Percentiles rank a stretch among this genome's conserved stretches.
phyloP scores from a whole-genome alignment of 306 rosid species.

The Cucurbita ficifolia region DNA sequence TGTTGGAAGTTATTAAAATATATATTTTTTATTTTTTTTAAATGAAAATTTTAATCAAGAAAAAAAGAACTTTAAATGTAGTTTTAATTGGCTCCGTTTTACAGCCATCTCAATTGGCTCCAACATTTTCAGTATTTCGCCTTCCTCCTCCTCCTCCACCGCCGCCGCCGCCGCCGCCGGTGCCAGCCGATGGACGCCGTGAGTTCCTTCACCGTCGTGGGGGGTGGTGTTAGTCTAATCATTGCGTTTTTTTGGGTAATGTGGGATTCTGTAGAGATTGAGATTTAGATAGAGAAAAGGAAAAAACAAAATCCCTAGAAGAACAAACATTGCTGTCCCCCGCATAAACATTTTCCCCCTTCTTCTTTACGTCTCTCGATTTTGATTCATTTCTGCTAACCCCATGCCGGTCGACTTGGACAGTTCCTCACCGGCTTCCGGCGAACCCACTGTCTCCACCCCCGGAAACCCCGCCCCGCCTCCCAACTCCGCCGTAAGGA shows the following conservation, averaged over 20 bases:
- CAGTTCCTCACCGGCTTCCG: slow-evolving; percentile 66
- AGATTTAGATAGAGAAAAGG: slow-evolving; percentile 2
- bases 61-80: no score
- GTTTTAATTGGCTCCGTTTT: no score
- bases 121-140: not conserved
- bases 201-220: not conserved
- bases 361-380: slow-evolving; percentile 2
- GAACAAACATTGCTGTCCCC: slow-evolving; percentile 17
- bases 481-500: no score
- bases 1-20: not conserved
- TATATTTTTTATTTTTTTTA: no score
- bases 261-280: slow-evolving; percentile 40
- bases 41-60: no score
- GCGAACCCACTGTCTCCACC: slow-evolving; percentile 71
- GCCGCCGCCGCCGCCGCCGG: not conserved
- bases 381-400: not conserved
- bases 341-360: not conserved
- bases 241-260: slow-evolving; percentile 32
- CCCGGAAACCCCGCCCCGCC: slow-evolving; percentile 28
- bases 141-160: not conserved
- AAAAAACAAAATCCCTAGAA: slow-evolving; percentile 16
- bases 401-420: slow-evolving; percentile 58
- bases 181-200: no score
- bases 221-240: slow-evolving; percentile 4
- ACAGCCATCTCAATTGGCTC: no score